These are phyloP conservation scores for Parascedosporium putredinis DNA, from an alignment of 2,329 filamentous ascomycete species.

Conservation along the genomic window DNA sequence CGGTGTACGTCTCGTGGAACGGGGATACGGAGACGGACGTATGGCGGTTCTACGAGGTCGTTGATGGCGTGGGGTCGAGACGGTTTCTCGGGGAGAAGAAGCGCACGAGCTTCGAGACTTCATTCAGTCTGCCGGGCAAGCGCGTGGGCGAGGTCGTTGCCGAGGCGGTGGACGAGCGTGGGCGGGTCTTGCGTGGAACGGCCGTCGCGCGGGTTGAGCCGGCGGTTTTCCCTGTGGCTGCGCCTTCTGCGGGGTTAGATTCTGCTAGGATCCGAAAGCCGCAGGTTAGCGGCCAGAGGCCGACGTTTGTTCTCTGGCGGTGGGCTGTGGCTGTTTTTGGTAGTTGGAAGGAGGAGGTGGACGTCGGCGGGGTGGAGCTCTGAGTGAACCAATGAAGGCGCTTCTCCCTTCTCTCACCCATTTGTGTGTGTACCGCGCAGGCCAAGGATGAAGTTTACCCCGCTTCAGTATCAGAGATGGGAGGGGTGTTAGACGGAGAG, in stretches of 20 bases:
- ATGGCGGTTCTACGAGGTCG: slow-evolving; percentile 39
- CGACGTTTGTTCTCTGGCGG: too few species aligned
- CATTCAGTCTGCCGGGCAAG: slow-evolving; percentile 12
- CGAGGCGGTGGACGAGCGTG: not conserved
- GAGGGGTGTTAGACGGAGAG: too few species aligned
- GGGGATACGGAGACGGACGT: slow-evolving; percentile 33
- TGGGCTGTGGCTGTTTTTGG: too few species aligned
- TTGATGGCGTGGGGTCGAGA: slow-evolving; percentile 23
- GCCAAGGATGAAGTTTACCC: too few species aligned
- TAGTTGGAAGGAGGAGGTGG: too few species aligned
- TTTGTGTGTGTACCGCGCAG: too few species aligned
- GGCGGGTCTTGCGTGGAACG: not conserved
- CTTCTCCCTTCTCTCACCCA: too few species aligned
- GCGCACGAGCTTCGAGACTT: slow-evolving; percentile 34
- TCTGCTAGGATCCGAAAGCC: not conserved
- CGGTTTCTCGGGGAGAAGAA: slow-evolving; percentile 25
- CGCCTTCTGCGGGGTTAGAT: too few species aligned
- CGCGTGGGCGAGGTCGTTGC: not conserved
- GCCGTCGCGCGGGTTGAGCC: not conserved
- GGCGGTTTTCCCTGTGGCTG: not conserved
- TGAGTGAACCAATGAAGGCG: too few species aligned
- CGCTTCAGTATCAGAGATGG: too few species aligned
- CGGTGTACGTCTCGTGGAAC: slow-evolving; percentile 42
- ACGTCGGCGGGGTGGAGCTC: too few species aligned
- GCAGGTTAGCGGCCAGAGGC: not conserved